Evolutionary conservation across 2,329 filamentous ascomycete genomes (phyloP), one percentile per base, ranked within the genome.

Genomic region (Aphanocladium album): DNA sequence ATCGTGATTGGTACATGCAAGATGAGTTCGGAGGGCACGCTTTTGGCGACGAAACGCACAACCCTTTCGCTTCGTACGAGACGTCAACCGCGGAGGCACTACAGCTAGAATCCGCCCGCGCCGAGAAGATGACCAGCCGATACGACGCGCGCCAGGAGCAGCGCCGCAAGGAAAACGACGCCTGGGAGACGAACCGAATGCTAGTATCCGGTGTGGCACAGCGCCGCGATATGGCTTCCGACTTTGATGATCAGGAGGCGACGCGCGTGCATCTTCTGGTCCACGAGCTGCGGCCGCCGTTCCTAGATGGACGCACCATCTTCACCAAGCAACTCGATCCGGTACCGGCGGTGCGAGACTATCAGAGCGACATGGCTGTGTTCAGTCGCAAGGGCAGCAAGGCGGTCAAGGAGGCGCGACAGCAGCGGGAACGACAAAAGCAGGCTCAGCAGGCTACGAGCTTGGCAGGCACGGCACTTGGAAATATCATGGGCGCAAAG

Each of bases 171-270:
- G 95, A 99, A 71, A 92, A 95, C 47, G 95, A 99, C 75, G 93
- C 93, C 0, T 99, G 95, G 95, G 96, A 99, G 75, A 95, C 93
- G 17, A 99, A 99, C 73, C 90, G 95, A 62, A 98, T 99, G 95
- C 82, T 99, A 63, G 95, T 93, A 1, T 97, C 93, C 21, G 93
- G 93, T 60, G 93, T 99, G 19, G 95, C 95, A 19, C 96, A 99
- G 74, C 82, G 93, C 69, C 81, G 91, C 66, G 90, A 95, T 68
- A 85, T 91, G 71, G 87, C 88, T 25, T 83, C 85, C 52, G 91
- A 95, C 70, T 96, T 97, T 69, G 88, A 96, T 65, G 95, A 99
- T 64, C 89, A 97, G 53, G 95, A 99, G 70, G 87, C 86, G 25
- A 96, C 89, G 8, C 83, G 96, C 63, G 86, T 98, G 16, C 95